Conservation (phyloP, 257 asterid species). For the Jasminum sambac region DNA sequence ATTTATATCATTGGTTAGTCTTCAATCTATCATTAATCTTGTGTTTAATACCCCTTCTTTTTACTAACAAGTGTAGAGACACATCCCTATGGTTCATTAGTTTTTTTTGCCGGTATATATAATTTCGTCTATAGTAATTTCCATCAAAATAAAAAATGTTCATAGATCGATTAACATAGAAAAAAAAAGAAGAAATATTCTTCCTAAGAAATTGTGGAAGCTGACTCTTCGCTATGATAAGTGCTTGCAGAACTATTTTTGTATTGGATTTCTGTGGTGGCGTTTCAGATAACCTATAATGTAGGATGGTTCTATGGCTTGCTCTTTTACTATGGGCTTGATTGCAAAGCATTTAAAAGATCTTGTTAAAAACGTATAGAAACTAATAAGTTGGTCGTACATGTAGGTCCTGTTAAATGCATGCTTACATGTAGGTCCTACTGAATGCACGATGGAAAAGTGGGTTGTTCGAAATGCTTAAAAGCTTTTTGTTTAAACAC, state of each 20-base stretch:
- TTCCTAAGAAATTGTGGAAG: neutral
- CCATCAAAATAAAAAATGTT: neutral
- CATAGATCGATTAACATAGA: neutral
- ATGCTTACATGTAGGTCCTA: too few species aligned
- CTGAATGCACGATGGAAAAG: too few species aligned
- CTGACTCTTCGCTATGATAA: neutral
- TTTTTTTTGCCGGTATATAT: slow-evolving; percentile 16
- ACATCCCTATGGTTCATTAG: neutral
- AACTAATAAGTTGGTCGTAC: too few species aligned
- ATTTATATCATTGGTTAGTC: slow-evolving; percentile 82
- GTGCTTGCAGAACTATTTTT: neutral
- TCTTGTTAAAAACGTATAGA: too few species aligned
- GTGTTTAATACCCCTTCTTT: slow-evolving; percentile 18
- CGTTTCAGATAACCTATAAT: neutral
- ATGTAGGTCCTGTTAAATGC: too few species aligned
- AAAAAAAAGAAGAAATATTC: neutral
- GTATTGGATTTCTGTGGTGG: neutral
- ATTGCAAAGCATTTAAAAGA: too few species aligned
- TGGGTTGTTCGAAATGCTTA: too few species aligned
- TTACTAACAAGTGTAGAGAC: slow-evolving; percentile 8
- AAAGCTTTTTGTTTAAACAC: too few species aligned
- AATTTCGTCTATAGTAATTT: slow-evolving; percentile 5
- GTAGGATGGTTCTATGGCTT: neutral
- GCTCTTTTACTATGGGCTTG: neutral
- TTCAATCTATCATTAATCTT: slow-evolving; percentile 24